These are phyloP conservation scores for Trichoderma afroharzianum DNA, from an alignment of 2,329 filamentous ascomycete genomes.

Conservation along the genomic window DNA sequence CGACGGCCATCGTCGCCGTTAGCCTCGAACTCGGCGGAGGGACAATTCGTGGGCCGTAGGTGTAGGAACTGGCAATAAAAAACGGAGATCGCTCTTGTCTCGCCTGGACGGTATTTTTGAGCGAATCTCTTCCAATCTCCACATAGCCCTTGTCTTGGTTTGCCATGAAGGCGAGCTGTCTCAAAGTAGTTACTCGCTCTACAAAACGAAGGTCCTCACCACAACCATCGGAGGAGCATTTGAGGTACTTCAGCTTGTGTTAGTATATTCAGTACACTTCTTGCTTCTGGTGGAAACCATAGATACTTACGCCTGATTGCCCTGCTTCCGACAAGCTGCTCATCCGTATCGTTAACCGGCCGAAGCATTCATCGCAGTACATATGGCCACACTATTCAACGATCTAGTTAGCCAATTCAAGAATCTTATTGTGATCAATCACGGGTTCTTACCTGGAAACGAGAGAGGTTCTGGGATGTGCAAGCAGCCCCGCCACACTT, in stretches of 20 bases:
- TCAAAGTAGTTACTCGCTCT: neutral
- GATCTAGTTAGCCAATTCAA: neutral
- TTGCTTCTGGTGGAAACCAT: no score
- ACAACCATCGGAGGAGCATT: neutral
- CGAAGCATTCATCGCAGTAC: conserved; percentile 29
- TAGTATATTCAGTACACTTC: neutral
- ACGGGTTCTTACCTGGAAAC: neutral
- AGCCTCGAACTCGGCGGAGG: conserved; percentile 31
- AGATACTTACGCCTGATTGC: neutral
- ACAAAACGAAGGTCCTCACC: neutral
- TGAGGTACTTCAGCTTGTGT: neutral
- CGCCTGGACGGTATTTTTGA: neutral
- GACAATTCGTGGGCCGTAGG: neutral
- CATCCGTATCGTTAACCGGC: neutral
- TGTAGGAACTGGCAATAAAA: neutral
- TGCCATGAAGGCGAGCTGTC: neutral
- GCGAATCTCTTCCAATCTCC: conserved; percentile 27
- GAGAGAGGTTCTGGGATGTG: conserved; percentile 1
- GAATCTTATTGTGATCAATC: fast-evolving
- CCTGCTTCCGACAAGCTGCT: neutral
- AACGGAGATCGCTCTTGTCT: neutral
- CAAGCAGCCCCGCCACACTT: conserved; percentile 6
- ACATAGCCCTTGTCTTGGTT: neutral
- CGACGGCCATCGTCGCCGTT: conserved; percentile 29
- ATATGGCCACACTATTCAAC: conserved; percentile 32